Base-by-base conservation (phyloP, 192 early-diverging fungal species). In the Linnemannia hyalina region DNA sequence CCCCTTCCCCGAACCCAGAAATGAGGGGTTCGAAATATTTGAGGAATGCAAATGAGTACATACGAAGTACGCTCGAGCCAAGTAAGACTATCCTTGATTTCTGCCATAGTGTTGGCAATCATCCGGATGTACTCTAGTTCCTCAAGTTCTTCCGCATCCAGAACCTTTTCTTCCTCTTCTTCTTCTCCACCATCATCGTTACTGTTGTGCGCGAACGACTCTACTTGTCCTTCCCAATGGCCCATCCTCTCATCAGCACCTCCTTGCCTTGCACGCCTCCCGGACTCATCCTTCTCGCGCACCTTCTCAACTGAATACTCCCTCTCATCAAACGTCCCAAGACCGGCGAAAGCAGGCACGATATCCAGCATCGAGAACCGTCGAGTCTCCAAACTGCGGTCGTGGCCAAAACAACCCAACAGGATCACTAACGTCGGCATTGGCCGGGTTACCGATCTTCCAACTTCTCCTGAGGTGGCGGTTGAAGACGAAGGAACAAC, bases 51-150 rank as follows among this genome's bases (percentile, higher is more conserved):
- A 29, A 36, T 57, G 18, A 44, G 41, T 13, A 80, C 69, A 70
- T 78, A 86, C 84, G 47, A 69, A 3, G 40, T 47, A 7, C 78
- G 79, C 36, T 80, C 60, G 35, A 86, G 73, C 84, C 84, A 86
- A 1, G 74, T 49, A 1, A 81, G 32, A 7, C 75, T 57, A 70
- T 86, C 84, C 76, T 86, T 77, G 60, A 86, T 68, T 46, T 80
- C 84, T 29, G 79, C 77, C 16, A 86, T 55, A 22, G 84, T 52
- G 41, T 70, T 36, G 42, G 76, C 76, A 2, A 49, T 65, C 23
- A 26, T 35, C 26, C 63, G 57, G 35, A 85, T 76, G 47, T 80
- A 77, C 36, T 73, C 49, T 1, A 35, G 46, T 23, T 76, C 60
- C 29, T 40, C 69, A 2, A 42, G 8, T 47, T 77, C 36, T 44